Evolutionary conservation across 352 stramenopile species (phyloP).

Genomic region (Pythium apleroticum): DNA sequence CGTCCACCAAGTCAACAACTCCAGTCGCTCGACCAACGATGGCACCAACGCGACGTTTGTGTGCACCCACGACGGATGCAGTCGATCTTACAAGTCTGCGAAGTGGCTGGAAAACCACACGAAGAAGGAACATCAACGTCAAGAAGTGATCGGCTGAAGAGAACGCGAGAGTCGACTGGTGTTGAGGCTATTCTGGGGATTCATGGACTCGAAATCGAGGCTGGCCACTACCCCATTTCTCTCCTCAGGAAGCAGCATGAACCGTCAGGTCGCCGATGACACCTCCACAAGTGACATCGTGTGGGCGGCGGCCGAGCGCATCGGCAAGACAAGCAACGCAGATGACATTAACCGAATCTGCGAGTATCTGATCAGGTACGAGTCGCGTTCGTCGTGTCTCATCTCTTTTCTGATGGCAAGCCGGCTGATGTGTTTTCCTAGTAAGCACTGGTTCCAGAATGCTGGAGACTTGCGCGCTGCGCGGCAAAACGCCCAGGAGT

Average conservation of each 20-base stretch:
- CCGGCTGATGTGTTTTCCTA: slow-evolving; percentile 9
- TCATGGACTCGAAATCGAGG: background rate
- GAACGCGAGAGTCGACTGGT: background rate
- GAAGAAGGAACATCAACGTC: background rate
- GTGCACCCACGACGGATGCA: slow-evolving; percentile 12
- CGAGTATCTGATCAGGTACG: slow-evolving; percentile 64
- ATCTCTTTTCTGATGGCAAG: background rate
- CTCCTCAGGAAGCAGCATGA: slow-evolving; percentile 2
- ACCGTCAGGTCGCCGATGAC: slow-evolving; percentile 22
- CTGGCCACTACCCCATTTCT: background rate
- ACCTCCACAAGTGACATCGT: slow-evolving; percentile 42
- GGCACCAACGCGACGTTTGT: background rate
- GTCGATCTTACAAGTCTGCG: slow-evolving; percentile 19
- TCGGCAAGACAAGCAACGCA: slow-evolving; percentile 47
- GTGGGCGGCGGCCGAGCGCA: slow-evolving; percentile 53
- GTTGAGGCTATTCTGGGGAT: slow-evolving; percentile 8
- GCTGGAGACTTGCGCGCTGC: slow-evolving; percentile 53
- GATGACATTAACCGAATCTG: slow-evolving; percentile 55
- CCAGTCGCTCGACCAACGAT: background rate
- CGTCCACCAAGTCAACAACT: background rate
- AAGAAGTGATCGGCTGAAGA: background rate
- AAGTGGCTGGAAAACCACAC: slow-evolving; percentile 26
- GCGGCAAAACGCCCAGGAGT: slow-evolving; percentile 38
- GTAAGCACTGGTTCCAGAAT: slow-evolving; percentile 71
- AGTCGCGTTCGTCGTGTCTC: background rate